A percentile compares a stretch with the other conserved stretches of the same genome.
Evolutionary conservation across 75 land plant species (phyloP).

Genomic region (Selaginella moellendorffii): DNA sequence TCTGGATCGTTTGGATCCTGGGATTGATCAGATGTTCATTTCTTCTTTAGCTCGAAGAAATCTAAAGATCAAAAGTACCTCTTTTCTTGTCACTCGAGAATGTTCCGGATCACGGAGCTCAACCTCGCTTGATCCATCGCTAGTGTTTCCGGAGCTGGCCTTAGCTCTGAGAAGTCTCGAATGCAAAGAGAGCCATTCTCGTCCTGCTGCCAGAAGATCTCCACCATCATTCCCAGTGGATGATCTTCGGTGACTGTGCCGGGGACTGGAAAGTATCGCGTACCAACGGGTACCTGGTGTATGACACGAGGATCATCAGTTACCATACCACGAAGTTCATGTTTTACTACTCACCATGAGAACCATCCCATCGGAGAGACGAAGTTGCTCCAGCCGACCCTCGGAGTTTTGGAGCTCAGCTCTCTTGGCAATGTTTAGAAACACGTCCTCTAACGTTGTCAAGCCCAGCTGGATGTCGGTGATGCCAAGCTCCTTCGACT

Average conservation of each 20-base stretch:
- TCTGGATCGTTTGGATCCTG: too few species aligned
- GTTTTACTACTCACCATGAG: neutral
- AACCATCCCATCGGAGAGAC: slow-evolving; percentile 31
- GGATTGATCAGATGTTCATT: too few species aligned
- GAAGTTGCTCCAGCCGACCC: slow-evolving; percentile 44
- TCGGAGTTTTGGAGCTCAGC: slow-evolving; percentile 92
- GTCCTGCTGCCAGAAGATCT: slow-evolving; percentile 85
- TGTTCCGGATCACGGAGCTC: slow-evolving; percentile 38
- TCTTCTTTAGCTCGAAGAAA: too few species aligned
- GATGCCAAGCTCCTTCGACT: slow-evolving; percentile 54
- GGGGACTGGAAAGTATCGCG: slow-evolving; percentile 55
- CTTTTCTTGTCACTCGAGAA: slow-evolving; percentile 40
- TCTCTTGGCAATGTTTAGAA: slow-evolving; percentile 71
- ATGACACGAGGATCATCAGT: neutral
- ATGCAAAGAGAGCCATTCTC: slow-evolving; percentile 70
- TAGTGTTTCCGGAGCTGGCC: slow-evolving; percentile 25
- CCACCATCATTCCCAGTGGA: slow-evolving; percentile 77
- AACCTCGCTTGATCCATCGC: slow-evolving; percentile 26
- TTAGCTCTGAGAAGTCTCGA: slow-evolving; percentile 51
- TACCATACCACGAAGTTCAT: neutral
- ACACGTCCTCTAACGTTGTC: slow-evolving; percentile 95
- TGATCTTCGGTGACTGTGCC: slow-evolving; percentile 45
- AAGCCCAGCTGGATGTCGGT: slow-evolving; percentile 81
- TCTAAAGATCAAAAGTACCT: too few species aligned
- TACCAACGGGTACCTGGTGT: slow-evolving; percentile 70